Conservation (phyloP, 1,139 yeast genomes). For the Magnusiomyces magnusii region DNA sequence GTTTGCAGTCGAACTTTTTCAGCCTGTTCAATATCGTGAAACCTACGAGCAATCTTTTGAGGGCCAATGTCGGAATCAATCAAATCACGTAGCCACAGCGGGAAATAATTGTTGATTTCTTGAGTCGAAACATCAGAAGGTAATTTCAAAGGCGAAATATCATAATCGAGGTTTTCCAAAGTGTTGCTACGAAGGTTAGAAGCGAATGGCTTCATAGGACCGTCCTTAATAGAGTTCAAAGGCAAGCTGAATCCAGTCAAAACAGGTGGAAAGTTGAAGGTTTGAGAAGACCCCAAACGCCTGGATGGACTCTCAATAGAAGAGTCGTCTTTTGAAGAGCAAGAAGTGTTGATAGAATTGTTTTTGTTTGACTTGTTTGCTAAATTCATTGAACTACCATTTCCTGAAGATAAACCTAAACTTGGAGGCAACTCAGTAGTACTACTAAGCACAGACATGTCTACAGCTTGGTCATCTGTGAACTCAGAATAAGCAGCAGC, state of each 20-base stretch:
- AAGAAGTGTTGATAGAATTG: neutral
- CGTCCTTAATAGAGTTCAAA: conserved; percentile 20
- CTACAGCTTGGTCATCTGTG: conserved; percentile 18
- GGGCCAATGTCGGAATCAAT: conserved; percentile 28
- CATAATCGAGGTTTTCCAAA: conserved; percentile 18
- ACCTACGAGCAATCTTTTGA: conserved; percentile 32
- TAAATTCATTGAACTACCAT: neutral
- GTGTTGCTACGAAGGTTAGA: conserved; percentile 22
- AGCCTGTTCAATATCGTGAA: conserved; percentile 33
- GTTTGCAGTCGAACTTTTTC: conserved; percentile 34
- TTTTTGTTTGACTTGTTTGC: neutral
- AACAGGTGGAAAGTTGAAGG: conserved; percentile 21
- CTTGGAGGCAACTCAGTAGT: neutral
- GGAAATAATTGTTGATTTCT: conserved; percentile 23
- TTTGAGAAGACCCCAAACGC: neutral
- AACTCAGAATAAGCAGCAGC: conserved; percentile 24
- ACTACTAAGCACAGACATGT: neutral
- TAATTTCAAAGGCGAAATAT: conserved; percentile 19
- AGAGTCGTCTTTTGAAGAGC: neutral
- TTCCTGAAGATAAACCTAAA: neutral
- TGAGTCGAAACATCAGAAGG: conserved; percentile 16
- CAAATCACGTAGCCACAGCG: conserved; percentile 33
- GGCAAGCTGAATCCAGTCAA: conserved; percentile 28
- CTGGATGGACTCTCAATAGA: neutral
- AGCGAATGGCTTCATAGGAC: conserved; percentile 25